Evolutionary conservation across 495 filamentous ascomycete genomes (phyloP).

Genomic region (Penicillium fimorum): DNA sequence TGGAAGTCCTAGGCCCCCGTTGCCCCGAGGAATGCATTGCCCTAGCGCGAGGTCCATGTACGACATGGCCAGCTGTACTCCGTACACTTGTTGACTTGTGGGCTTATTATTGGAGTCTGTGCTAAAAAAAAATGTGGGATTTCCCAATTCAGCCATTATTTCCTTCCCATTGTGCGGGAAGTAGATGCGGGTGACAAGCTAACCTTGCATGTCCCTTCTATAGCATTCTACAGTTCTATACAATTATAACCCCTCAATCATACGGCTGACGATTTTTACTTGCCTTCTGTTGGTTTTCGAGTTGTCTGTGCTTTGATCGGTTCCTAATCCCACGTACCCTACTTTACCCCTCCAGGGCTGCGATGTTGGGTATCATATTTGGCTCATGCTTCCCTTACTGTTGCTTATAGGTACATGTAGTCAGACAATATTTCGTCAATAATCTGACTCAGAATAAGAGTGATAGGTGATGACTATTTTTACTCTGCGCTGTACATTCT

Average conservation of each 20-base stretch:
- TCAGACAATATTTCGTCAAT: background rate
- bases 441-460: background rate
- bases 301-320: background rate
- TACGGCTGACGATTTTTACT: background rate
- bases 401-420: background rate
- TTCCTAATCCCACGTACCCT: background rate
- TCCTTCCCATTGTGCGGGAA: background rate
- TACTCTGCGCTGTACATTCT: background rate
- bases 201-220: conserved; percentile 7
- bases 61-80: conserved; percentile 2
- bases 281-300: background rate
- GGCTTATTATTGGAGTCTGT: background rate
- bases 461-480: background rate
- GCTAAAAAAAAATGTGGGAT: background rate
- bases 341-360: background rate
- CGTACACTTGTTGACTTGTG: background rate
- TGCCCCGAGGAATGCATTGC: conserved; percentile 8
- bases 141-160: background rate
- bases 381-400: background rate
- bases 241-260: background rate
- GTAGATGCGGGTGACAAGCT: background rate
- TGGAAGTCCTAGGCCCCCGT: background rate
- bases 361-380: background rate
- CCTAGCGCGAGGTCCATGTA: conserved; percentile 10
- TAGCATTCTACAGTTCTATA: background rate